Base-by-base conservation (phyloP, 805 yeast genomes). In the Candida railenensis region DNA sequence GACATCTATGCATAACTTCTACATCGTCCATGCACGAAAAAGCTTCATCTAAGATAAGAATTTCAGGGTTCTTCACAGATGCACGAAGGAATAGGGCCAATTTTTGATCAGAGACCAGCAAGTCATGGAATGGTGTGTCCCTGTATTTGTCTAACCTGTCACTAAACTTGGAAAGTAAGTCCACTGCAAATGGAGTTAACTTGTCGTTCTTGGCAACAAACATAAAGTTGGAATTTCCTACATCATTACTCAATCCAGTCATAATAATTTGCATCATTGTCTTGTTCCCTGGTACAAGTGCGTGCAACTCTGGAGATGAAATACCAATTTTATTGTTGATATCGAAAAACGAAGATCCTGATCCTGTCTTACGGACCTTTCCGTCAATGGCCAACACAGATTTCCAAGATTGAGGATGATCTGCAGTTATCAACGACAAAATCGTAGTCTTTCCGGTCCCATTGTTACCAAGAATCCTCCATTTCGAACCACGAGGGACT, bases 341-440 rank as follows among this genome's bases (percentile, higher is more conserved):
- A 42, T 84, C 87, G 58, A 89, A 89, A 59, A 86, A 91, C 49
- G 81, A 83, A 14, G 84, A 80, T 3, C 77, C 77, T 34, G 68
- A 72, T 1, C 98, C 99, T 0, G 91, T 83, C 48, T 76, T 77
- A 36, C 97, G 76, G 7, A 82, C 78, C 28, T 75, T 74, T 0
- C 90, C 89, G 53, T 85, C 76, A 40, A 89, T 70, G 5, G 69
- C 65, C 19, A 94, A 75, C 19, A 77, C 80, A 3, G 81, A 76
- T 53, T 81, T 84, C 98, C 98, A 92, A 1, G 97, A 84, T 65
- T 92, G 97, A 1, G 99, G 99, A 61, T 92, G 99, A 56, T 92
- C 99, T 3, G 96, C 90, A 0, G 96, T 90, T 22, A 92, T 73
- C 40, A 94, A 63, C 2, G 97, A 81, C 14, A 94, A 65, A 20